phyloP scores from a whole-genome alignment of 1,139 yeast genomes.

The Magnusiomyces magnusii region DNA sequence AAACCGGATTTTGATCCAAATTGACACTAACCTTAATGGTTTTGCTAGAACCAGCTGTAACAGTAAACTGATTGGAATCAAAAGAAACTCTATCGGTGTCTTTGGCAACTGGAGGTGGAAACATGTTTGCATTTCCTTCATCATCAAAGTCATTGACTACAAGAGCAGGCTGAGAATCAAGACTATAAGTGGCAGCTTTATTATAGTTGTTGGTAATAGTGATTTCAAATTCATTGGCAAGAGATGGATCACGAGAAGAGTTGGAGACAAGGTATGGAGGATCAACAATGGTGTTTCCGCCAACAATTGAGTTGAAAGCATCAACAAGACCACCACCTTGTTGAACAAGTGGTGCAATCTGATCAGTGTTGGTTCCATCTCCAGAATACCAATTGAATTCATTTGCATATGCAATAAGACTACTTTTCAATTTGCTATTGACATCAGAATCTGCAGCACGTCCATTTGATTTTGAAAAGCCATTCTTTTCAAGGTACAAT shows the following conservation, averaged over 20 bases:
- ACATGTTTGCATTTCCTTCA: background rate
- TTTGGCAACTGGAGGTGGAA: slow-evolving; percentile 7
- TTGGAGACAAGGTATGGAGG: slow-evolving; percentile 18
- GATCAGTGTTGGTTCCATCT: slow-evolving; percentile 1
- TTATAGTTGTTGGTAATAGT: background rate
- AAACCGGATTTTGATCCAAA: background rate
- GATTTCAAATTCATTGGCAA: slow-evolving; percentile 17
- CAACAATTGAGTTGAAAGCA: slow-evolving; percentile 34
- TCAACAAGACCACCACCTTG: slow-evolving; percentile 30
- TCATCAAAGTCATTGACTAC: slow-evolving; percentile 6
- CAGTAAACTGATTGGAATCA: background rate
- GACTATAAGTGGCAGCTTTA: slow-evolving; percentile 13
- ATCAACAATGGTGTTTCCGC: slow-evolving; percentile 25
- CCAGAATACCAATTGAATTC: slow-evolving; percentile 14
- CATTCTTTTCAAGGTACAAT: slow-evolving; percentile 15
- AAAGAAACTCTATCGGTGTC: slow-evolving; percentile 3
- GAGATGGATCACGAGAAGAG: slow-evolving; percentile 19
- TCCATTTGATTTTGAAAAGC: slow-evolving; percentile 11
- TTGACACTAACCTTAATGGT: background rate
- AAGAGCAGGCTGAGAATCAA: slow-evolving; percentile 12
- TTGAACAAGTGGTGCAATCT: slow-evolving; percentile 19
- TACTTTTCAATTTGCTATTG: slow-evolving; percentile 6
- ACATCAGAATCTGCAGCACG: slow-evolving; percentile 9
- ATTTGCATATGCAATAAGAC: slow-evolving; percentile 15
- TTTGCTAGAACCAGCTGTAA: slow-evolving; percentile 5